A percentile compares a stretch with the other conserved stretches of the same genome.
Evolutionary conservation across 139 green algal species (phyloP).

Genomic region (Picocystis salinarum): DNA sequence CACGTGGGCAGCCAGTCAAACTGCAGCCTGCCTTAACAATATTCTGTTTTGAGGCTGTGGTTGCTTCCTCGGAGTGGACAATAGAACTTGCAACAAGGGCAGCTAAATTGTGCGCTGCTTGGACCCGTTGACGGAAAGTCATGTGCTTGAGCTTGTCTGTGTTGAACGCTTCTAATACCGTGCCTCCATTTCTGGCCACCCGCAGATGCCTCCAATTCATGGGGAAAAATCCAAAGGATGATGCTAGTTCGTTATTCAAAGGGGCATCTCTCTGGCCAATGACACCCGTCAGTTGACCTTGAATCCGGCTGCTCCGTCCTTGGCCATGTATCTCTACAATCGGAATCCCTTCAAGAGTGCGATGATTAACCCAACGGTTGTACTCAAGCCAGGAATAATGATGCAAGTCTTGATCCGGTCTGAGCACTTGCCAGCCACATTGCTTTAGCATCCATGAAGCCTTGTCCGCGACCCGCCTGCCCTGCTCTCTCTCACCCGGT

Average conservation of each 20-base stretch:
- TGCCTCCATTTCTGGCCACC: constrained; percentile 18
- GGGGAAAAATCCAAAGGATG: constrained; percentile 10
- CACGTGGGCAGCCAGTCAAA: too few species aligned
- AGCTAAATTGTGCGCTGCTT: too few species aligned
- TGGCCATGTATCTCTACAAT: constrained; percentile 26
- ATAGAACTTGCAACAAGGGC: too few species aligned
- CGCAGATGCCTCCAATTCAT: constrained; percentile 23
- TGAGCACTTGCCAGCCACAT: constrained; percentile 18
- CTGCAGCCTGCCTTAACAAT: too few species aligned
- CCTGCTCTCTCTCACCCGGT: constrained; percentile 20
- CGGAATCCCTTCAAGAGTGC: constrained; percentile 10
- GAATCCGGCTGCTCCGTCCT: constrained; percentile 5
- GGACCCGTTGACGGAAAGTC: neutral
- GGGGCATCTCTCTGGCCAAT: constrained; percentile 12
- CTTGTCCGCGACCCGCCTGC: constrained; percentile 14
- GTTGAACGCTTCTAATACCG: constrained; percentile 25
- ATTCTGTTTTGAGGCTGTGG: too few species aligned
- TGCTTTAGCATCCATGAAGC: constrained; percentile 4
- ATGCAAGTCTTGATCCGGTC: constrained; percentile 18
- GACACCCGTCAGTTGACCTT: constrained; percentile 14
- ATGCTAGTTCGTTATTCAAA: constrained; percentile 9
- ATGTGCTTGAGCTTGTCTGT: constrained; percentile 19
- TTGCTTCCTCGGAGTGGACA: too few species aligned
- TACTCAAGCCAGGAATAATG: constrained; percentile 21
- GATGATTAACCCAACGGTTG: constrained; percentile 18